phyloP scores from a whole-genome alignment of 441 rosid genomes.

The Gossypium laxum region DNA sequence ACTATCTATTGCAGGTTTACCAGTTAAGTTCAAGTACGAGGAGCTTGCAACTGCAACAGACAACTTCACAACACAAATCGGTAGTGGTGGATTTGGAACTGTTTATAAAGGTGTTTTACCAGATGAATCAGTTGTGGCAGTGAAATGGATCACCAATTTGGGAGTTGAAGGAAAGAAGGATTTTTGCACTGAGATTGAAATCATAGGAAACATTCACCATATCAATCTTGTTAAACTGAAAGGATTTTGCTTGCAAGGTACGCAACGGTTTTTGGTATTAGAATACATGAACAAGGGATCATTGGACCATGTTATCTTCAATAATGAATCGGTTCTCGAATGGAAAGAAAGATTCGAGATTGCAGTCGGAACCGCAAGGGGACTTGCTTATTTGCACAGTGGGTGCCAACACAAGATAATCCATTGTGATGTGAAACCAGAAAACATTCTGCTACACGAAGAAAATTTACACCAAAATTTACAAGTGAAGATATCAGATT shows the following conservation, averaged over 20 bases:
- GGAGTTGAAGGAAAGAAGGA: slow-evolving; percentile 68
- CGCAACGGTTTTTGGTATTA: slow-evolving; percentile 56
- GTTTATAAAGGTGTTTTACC: slow-evolving; percentile 59
- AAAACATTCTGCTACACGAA: slow-evolving; percentile 63
- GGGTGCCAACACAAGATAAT: slow-evolving; percentile 71
- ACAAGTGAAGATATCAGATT: slow-evolving; percentile 74
- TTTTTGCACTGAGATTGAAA: slow-evolving; percentile 67
- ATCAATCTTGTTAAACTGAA: slow-evolving; percentile 66
- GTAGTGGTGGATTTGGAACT: slow-evolving; percentile 70
- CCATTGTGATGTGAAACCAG: slow-evolving; percentile 87
- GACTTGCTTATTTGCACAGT: slow-evolving; percentile 67
- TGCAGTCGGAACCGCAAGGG: slow-evolving; percentile 75
- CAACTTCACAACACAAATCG: slow-evolving; percentile 51
- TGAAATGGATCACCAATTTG: slow-evolving; percentile 61
- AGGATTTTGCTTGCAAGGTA: slow-evolving; percentile 71
- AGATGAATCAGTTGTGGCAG: slow-evolving; percentile 54
- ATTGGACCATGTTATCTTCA: slow-evolving; percentile 51
- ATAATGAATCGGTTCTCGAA: slow-evolving; percentile 57
- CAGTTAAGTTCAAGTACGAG: slow-evolving; percentile 53
- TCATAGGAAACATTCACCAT: slow-evolving; percentile 69
- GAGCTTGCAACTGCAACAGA: slow-evolving; percentile 71
- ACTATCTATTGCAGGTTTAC: slow-evolving; percentile 65
- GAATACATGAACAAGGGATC: slow-evolving; percentile 82
- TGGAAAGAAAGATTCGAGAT: slow-evolving; percentile 81
- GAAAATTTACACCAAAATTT: slow-evolving; percentile 25